Evolutionary conservation across 2,329 filamentous ascomycete species (phyloP).

Genomic region (Lasiodiplodia theobromae): DNA sequence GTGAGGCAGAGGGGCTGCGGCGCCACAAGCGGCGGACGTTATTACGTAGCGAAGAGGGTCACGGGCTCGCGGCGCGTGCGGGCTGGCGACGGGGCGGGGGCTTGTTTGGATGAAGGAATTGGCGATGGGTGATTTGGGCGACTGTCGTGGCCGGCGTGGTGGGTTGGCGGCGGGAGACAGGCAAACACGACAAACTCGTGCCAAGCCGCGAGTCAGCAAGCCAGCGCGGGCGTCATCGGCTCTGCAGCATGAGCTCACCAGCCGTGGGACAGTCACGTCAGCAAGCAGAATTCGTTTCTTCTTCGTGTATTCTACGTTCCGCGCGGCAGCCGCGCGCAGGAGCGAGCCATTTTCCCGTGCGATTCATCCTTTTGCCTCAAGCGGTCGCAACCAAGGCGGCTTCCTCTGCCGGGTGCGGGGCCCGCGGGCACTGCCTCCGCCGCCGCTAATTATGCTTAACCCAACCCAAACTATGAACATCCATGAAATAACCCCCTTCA

Average conservation of each 20-base stretch:
- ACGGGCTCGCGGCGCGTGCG: conserved; percentile 5
- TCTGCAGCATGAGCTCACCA: background rate
- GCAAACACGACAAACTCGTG: conserved; percentile 13
- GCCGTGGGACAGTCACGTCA: background rate
- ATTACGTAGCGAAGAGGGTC: conserved; percentile 20
- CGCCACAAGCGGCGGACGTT: conserved; percentile 19
- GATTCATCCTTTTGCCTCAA: background rate
- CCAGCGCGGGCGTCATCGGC: conserved; percentile 13
- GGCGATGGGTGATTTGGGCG: conserved; percentile 27
- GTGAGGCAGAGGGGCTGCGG: conserved; percentile 27
- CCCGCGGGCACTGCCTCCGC: conserved; percentile 6
- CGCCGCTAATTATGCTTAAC: conserved; percentile 22
- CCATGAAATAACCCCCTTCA: background rate
- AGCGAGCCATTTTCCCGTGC: background rate
- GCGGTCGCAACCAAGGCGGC: conserved; percentile 1
- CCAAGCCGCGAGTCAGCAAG: background rate
- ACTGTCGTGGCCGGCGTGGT: conserved; percentile 24
- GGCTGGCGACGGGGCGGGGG: conserved; percentile 11
- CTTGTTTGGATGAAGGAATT: conserved; percentile 20
- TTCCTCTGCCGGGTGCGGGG: conserved; percentile 18
- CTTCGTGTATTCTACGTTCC: background rate
- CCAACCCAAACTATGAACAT: conserved; percentile 6
- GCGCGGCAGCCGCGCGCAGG: background rate
- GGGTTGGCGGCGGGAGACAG: conserved; percentile 22
- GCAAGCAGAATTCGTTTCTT: background rate